Percentiles rank a stretch among this genome's conserved stretches.
These are phyloP conservation scores for Celoporthe dispersa DNA, from an alignment of 2,329 filamentous ascomycete genomes.

Conservation along the genomic window DNA sequence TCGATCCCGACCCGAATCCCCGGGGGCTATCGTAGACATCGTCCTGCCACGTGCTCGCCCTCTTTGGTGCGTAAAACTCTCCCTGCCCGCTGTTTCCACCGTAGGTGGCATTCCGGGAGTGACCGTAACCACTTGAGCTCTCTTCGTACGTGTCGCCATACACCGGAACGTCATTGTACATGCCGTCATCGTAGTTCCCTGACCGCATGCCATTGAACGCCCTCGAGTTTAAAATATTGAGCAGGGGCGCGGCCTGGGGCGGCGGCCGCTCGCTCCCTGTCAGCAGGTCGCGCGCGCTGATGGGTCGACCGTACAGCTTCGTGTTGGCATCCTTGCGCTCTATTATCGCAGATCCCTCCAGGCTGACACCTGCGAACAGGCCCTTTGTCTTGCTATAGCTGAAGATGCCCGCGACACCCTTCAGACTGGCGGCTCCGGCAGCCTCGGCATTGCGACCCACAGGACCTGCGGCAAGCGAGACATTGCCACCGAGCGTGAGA, in stretches of 20 bases:
- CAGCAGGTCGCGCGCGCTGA: constrained; percentile 82
- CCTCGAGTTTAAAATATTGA: constrained; percentile 82
- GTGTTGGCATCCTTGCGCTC: constrained; percentile 97
- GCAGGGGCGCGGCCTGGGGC: constrained; percentile 80
- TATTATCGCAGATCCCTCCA: constrained; percentile 91
- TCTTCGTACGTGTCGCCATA: constrained; percentile 86
- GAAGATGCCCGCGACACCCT: constrained; percentile 89
- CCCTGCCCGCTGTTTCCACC: constrained; percentile 49
- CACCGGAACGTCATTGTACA: constrained; percentile 93
- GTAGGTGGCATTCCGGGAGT: constrained; percentile 44
- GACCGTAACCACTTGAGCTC: constrained; percentile 70
- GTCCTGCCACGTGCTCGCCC: constrained; percentile 75
- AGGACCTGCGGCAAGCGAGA: constrained; percentile 92
- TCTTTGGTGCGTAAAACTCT: constrained; percentile 60
- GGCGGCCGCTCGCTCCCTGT: constrained; percentile 78
- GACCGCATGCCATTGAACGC: constrained; percentile 72
- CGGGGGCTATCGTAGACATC: constrained; percentile 70
- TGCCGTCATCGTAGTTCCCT: constrained; percentile 58
- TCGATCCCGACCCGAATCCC: constrained; percentile 44
- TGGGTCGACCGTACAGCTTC: constrained; percentile 85
- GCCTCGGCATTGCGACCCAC: constrained; percentile 95
- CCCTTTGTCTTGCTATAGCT: constrained; percentile 98
- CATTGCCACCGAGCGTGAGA: constrained; percentile 92
- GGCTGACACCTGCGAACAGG: constrained; percentile 90
- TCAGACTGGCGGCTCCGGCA: constrained; percentile 88